phyloP scores from a whole-genome alignment of 805 yeast species.

The Geotrichum ghanense region DNA sequence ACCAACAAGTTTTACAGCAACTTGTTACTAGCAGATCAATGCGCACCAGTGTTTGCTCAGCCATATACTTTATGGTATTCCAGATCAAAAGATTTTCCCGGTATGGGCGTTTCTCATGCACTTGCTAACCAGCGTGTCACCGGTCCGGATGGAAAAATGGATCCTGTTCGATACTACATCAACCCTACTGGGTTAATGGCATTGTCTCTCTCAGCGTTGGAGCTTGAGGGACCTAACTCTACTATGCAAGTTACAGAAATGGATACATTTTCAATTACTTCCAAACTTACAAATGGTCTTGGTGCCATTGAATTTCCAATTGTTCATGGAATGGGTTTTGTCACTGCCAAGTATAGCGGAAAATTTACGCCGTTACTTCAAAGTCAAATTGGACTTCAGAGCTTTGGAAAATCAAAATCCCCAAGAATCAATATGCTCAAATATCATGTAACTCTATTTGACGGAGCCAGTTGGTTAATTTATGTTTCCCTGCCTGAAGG shows the following conservation, averaged over 20 bases:
- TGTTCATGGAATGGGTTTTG: constrained; percentile 75
- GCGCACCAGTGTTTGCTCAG: constrained; percentile 45
- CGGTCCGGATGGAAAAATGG: constrained; percentile 34
- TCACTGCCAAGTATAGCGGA: constrained; percentile 51
- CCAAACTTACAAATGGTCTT: constrained; percentile 20
- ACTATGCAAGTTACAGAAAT: constrained; percentile 34
- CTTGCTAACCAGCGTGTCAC: constrained; percentile 32
- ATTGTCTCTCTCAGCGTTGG: constrained; percentile 42
- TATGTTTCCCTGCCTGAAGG: constrained; percentile 34
- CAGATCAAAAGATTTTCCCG: constrained; percentile 32
- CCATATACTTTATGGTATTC: constrained; percentile 60
- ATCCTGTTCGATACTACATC: constrained; percentile 35
- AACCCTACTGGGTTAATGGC: constrained; percentile 49
- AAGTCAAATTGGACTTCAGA: constrained; percentile 35
- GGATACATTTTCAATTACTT: constrained; percentile 41
- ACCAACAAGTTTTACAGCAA: constrained; percentile 74
- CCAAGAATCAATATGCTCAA: constrained; percentile 24
- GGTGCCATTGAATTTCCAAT: constrained; percentile 43
- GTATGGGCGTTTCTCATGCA: constrained; percentile 54
- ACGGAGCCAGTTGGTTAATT: constrained; percentile 38
- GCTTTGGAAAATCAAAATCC: constrained; percentile 28
- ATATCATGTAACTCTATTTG: constrained; percentile 30
- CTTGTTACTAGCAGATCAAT: constrained; percentile 44
- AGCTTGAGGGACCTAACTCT: constrained; percentile 31
- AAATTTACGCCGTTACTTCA: constrained; percentile 31